Evolutionary conservation across 192 early-diverging fungal species (phyloP).

Genomic region (Chytriomyces sp.): DNA sequence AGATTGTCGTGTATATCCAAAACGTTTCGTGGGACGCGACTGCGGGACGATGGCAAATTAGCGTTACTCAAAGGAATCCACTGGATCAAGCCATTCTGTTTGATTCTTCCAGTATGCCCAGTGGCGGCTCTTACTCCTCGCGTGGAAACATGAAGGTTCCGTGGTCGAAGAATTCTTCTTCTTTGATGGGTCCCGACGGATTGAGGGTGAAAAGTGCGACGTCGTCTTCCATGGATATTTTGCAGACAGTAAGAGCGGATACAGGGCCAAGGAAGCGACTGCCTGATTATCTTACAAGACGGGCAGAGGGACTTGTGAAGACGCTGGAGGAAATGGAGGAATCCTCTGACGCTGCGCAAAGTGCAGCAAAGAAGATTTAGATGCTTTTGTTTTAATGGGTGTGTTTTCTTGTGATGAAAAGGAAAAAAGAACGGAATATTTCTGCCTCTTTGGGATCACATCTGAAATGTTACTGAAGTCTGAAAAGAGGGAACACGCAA

Average conservation of each 20-base stretch:
- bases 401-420: not conserved
- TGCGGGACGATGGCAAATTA: constrained; percentile 22
- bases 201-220: not conserved
- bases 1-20: constrained; percentile 25
- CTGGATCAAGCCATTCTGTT: not conserved
- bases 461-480: too few relatives aligned
- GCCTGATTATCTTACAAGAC: constrained; percentile 3
- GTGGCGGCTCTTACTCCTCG: not conserved
- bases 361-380: not conserved
- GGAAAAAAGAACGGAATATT: too few relatives aligned
- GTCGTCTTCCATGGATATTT: not conserved
- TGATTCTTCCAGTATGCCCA: not conserved
- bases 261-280: not conserved
- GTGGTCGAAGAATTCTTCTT: not conserved
- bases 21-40: constrained; percentile 10
- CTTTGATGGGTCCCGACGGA: not conserved
- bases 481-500: too few relatives aligned
- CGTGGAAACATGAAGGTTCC: not conserved
- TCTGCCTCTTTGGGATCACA: too few relatives aligned
- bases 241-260: not conserved
- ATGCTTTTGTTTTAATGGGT: not conserved
- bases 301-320: not conserved
- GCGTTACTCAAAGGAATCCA: constrained; percentile 30
- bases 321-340: constrained; percentile 7
- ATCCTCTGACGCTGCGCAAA: not conserved